Conservation (phyloP, 1,284 basidiomycete genomes). For the Ceratobasidium sp. region DNA sequence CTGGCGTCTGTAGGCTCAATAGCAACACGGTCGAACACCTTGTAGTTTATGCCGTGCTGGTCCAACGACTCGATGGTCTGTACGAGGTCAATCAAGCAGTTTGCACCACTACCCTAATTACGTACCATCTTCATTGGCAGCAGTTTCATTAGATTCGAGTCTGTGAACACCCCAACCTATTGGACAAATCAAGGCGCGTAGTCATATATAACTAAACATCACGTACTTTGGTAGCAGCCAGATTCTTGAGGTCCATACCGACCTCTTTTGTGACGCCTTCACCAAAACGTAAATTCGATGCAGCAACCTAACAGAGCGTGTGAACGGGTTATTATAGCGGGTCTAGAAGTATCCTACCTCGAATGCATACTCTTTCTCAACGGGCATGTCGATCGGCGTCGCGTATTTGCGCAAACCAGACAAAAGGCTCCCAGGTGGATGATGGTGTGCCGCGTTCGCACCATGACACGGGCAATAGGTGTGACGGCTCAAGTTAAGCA, state of each 20-base stretch:
- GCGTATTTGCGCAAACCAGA: conserved; percentile 74
- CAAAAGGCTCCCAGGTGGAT: conserved; percentile 54
- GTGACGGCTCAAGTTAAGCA: conserved; percentile 75
- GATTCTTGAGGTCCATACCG: conserved; percentile 92
- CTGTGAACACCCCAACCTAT: conserved; percentile 94
- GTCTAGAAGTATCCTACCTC: conserved; percentile 64
- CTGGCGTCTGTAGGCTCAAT: conserved; percentile 93
- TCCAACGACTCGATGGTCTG: conserved; percentile 83
- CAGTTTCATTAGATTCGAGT: conserved; percentile 82
- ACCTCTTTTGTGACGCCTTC: conserved; percentile 84
- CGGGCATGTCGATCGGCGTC: conserved; percentile 76
- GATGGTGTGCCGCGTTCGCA: conserved; percentile 49
- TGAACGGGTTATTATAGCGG: conserved; percentile 37
- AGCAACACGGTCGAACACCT: conserved; percentile 84
- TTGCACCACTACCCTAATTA: conserved; percentile 40
- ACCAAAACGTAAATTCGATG: conserved; percentile 88
- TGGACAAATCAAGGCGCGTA: conserved; percentile 46
- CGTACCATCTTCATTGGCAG: conserved; percentile 81
- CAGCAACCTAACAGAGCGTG: conserved; percentile 70
- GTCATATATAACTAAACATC: conserved; percentile 46
- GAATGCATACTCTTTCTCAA: conserved; percentile 93
- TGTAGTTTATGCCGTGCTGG: conserved; percentile 77
- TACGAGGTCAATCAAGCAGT: conserved; percentile 25
- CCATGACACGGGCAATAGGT: conserved; percentile 77
- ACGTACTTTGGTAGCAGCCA: conserved; percentile 84